phyloP scores from a whole-genome alignment of 371 early-diverging fungal genomes.

The Apophysomyces ossiformis region DNA sequence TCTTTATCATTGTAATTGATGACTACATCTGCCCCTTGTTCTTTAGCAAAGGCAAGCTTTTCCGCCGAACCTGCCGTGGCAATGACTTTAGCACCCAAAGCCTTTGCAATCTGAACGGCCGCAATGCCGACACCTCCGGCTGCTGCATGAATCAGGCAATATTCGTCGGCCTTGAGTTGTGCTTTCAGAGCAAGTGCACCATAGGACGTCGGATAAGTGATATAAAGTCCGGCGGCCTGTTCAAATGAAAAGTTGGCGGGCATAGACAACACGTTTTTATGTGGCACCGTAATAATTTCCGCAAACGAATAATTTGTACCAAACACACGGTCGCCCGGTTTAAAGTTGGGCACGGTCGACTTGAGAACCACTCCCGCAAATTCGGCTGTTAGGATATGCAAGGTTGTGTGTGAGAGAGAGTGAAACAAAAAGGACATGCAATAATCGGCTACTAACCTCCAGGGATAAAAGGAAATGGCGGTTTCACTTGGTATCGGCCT shows the following conservation, averaged over 20 bases:
- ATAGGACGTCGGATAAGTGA: constrained; percentile 86
- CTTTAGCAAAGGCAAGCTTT: constrained; percentile 72
- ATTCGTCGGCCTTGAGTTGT: constrained; percentile 65
- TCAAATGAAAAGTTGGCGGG: constrained; percentile 75
- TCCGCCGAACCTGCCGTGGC: constrained; percentile 80
- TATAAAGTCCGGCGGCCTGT: constrained; percentile 78
- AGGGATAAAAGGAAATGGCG: constrained; percentile 82
- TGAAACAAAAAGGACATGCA: not conserved
- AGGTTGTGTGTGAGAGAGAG: not conserved
- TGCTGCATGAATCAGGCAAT: constrained; percentile 81
- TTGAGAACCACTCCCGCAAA: constrained; percentile 49
- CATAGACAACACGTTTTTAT: constrained; percentile 59
- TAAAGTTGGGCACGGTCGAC: constrained; percentile 53
- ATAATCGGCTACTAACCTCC: constrained; percentile 45
- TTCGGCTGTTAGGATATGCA: constrained; percentile 44
- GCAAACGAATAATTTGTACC: constrained; percentile 76
- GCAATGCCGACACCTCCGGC: constrained; percentile 80
- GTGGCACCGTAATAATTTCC: constrained; percentile 62
- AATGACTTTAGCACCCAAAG: constrained; percentile 84
- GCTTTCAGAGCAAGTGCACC: constrained; percentile 77
- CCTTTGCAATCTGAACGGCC: constrained; percentile 73
- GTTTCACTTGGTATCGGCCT: constrained; percentile 86
- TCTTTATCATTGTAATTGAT: constrained; percentile 82
- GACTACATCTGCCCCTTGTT: constrained; percentile 77
- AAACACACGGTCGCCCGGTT: constrained; percentile 81